These are phyloP conservation scores for Beauveria rudraprayagi DNA, from an alignment of 2,329 filamentous ascomycete genomes.

Conservation along the genomic window DNA sequence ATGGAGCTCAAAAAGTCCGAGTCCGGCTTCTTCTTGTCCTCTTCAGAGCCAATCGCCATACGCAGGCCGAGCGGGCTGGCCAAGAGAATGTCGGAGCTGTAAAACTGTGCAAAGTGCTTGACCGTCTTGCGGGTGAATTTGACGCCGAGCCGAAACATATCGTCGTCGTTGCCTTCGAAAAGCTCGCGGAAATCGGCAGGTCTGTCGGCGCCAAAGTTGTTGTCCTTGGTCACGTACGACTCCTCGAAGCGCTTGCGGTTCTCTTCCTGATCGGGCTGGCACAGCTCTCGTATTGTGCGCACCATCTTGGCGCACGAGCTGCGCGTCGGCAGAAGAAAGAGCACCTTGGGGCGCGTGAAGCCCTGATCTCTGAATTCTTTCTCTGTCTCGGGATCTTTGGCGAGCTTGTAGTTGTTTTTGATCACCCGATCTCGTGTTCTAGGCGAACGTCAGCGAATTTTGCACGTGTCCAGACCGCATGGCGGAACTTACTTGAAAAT, in stretches of 20 bases:
- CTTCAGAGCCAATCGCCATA: constrained; percentile 79
- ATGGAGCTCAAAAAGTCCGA: constrained; percentile 91
- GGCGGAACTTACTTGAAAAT: constrained; percentile 61
- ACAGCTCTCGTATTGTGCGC: constrained; percentile 66
- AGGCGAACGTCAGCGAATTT: constrained; percentile 14
- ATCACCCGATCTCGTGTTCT: constrained; percentile 82
- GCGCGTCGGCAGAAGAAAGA: constrained; percentile 83
- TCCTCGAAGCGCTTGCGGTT: constrained; percentile 91
- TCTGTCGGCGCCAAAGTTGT: constrained; percentile 61
- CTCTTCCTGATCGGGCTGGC: constrained; percentile 82
- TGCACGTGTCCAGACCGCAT: not conserved
- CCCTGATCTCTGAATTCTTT: constrained; percentile 84
- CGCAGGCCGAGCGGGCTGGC: constrained; percentile 84
- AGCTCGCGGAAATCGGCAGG: constrained; percentile 82
- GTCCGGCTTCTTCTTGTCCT: constrained; percentile 55
- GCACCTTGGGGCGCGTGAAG: constrained; percentile 87
- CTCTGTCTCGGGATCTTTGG: constrained; percentile 56
- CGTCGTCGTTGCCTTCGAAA: constrained; percentile 92
- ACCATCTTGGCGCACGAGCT: constrained; percentile 75
- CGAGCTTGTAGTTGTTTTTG: constrained; percentile 79
- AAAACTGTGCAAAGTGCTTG: constrained; percentile 92
- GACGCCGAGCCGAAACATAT: constrained; percentile 92
- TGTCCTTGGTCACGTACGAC: constrained; percentile 60
- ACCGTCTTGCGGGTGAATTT: constrained; percentile 96
- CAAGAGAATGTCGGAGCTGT: constrained; percentile 91